Evolutionary conservation across 2,329 filamentous ascomycete genomes (phyloP).

Genomic region (Cladosporium sp.): DNA sequence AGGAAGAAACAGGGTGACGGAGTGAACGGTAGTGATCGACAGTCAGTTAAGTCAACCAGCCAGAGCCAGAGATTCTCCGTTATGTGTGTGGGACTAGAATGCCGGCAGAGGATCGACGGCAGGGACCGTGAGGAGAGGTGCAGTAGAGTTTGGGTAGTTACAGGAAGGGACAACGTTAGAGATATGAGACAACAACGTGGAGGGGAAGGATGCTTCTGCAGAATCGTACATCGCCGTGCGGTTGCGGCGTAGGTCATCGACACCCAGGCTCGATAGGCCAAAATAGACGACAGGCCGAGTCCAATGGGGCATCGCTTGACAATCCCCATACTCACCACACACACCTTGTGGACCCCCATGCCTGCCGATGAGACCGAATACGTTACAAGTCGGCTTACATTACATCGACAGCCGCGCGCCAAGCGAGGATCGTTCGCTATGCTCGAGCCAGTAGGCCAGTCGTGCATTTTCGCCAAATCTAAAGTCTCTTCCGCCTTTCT

Average conservation of each 20-base stretch:
- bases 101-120: conserved; percentile 14
- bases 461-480: background rate
- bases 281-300: conserved; percentile 18
- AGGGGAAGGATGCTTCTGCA: conserved; percentile 18
- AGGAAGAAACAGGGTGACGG: conserved; percentile 2
- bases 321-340: conserved; percentile 11
- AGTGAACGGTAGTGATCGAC: conserved; percentile 15
- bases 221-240: conserved; percentile 7
- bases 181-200: conserved; percentile 15
- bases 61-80: conserved; percentile 10
- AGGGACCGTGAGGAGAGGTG: conserved; percentile 12
- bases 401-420: conserved; percentile 17
- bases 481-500: conserved; percentile 6
- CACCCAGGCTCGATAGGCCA: conserved; percentile 8
- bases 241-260: conserved; percentile 6
- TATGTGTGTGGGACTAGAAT: background rate
- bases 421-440: conserved; percentile 8
- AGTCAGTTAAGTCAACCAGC: conserved; percentile 7
- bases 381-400: conserved; percentile 18
- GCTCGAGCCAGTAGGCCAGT: conserved; percentile 14
- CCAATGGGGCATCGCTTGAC: conserved; percentile 16
- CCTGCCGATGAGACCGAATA: conserved; percentile 18
- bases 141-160: conserved; percentile 6
- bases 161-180: conserved; percentile 12
- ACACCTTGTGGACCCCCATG: conserved; percentile 12